Conservation (phyloP, 176 grass and related monocot species). For the Phragmites australis region DNA sequence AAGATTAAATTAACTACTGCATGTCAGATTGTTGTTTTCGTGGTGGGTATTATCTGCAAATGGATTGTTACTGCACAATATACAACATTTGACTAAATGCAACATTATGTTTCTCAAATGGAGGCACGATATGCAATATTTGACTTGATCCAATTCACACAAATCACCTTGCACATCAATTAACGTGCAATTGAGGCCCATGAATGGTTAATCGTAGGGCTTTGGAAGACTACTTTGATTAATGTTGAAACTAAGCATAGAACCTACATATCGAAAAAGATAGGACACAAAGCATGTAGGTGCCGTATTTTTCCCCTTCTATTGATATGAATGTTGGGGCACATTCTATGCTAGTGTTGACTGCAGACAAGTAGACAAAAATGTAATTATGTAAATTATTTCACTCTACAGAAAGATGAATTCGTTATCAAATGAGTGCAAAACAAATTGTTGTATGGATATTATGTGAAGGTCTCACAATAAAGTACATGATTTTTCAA, state of each 20-base stretch:
- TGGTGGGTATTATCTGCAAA: neutral
- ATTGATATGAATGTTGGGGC: neutral
- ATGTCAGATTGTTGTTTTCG: neutral
- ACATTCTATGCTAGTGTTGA: conserved; percentile 1
- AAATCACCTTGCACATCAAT: neutral
- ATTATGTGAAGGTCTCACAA: neutral
- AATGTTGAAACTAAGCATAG: neutral
- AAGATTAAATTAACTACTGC: neutral
- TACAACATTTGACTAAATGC: neutral
- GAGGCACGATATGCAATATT: neutral
- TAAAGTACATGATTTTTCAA: neutral
- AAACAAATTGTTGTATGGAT: neutral
- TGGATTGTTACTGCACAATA: conserved; percentile 15
- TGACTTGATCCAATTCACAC: neutral
- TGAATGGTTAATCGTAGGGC: neutral
- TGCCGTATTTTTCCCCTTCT: neutral
- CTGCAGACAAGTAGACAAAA: neutral
- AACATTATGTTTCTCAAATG: neutral
- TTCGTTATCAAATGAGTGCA: neutral
- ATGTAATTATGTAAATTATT: neutral
- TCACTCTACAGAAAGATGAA: neutral
- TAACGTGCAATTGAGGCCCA: neutral
- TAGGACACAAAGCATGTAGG: neutral
- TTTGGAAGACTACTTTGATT: neutral
- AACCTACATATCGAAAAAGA: neutral